Base-by-base conservation (phyloP, 805 yeast genomes). In the Saccharomyces paradoxus region DNA sequence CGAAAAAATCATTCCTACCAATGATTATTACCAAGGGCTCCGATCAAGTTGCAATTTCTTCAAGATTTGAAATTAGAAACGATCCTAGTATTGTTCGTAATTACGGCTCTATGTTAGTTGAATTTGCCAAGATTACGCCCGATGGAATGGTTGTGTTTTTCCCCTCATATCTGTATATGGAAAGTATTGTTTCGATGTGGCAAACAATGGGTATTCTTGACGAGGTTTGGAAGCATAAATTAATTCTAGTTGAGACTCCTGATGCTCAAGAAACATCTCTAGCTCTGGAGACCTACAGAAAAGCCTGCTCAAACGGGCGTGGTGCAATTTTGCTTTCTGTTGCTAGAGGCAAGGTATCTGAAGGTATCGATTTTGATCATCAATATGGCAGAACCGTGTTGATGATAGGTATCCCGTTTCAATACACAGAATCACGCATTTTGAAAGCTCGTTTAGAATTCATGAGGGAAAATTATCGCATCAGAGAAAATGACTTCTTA, bases 341-440 rank as follows among this genome's bases (percentile, higher is more conserved):
- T 56, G 99, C 99, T 13, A 90, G 99, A 79, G 99, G 99, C 8
- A 94, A 94, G 67, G 99, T 94, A 1, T 87, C 96, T 0, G 99
- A 94, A 71, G 99, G 99, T 57, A 94, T 94, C 62, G 99, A 94
- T 89, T 94, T 94, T 74, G 98, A 94, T 68, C 97, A 94, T 69
- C 99, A 94, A 60, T 94, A 87, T 69, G 99, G 99, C 13, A 81
- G 99, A 65, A 89, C 98, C 0, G 99, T 94, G 57, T 76, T 94
- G 57, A 92, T 94, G 97, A 92, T 94, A 71, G 99, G 99, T 60
- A 96, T 94, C 60, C 99, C 99, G 0, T 94, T 94, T 78, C 99
- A 94, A 77, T 94, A 94, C 71, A 94, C 99, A 0, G 99, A 94
- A 68, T 91, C 97, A 3, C 83, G 98, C 65, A 94, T 94, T 59